phyloP scores from a whole-genome alignment of 2,329 filamentous ascomycete genomes.

The Trichoderma aggressivum region DNA sequence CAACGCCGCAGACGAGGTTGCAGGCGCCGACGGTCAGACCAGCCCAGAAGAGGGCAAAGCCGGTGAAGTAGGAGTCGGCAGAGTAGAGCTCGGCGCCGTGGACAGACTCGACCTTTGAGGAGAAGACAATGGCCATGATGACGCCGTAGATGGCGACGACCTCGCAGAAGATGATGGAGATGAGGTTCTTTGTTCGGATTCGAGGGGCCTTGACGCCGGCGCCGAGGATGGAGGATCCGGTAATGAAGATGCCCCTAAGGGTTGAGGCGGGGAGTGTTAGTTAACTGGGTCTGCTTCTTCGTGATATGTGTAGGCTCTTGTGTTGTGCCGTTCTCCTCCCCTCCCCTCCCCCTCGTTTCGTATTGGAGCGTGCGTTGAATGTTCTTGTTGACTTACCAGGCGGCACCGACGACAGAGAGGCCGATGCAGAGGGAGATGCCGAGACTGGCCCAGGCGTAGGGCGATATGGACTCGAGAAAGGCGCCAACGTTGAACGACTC shows the following conservation, averaged over 20 bases:
- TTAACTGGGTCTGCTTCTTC: neutral
- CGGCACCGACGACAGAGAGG: constrained; percentile 91
- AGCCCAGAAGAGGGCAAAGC: constrained; percentile 93
- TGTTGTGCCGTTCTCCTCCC: neutral
- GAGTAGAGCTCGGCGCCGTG: constrained; percentile 64
- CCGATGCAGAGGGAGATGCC: constrained; percentile 95
- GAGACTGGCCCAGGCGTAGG: constrained; percentile 86
- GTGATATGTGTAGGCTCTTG: neutral
- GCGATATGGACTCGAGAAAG: constrained; percentile 91
- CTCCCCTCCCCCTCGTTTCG: neutral
- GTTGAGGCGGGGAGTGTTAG: neutral
- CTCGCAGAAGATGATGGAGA: constrained; percentile 99
- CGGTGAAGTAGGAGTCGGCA: constrained; percentile 83
- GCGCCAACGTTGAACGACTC: constrained; percentile 96
- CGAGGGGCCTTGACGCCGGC: constrained; percentile 94
- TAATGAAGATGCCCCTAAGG: constrained; percentile 94
- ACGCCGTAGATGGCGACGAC: constrained; percentile 99
- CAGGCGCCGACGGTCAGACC: constrained; percentile 92
- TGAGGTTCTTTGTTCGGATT: constrained; percentile 98
- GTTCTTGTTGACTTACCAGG: constrained; percentile 74
- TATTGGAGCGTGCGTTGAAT: neutral
- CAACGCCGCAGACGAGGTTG: constrained; percentile 93
- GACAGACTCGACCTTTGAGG: constrained; percentile 73
- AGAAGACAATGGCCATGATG: constrained; percentile 99
- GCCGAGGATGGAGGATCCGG: constrained; percentile 93